phyloP scores from a whole-genome alignment of 768 basidiomycete species.

The Tricholoma furcatifolium region DNA sequence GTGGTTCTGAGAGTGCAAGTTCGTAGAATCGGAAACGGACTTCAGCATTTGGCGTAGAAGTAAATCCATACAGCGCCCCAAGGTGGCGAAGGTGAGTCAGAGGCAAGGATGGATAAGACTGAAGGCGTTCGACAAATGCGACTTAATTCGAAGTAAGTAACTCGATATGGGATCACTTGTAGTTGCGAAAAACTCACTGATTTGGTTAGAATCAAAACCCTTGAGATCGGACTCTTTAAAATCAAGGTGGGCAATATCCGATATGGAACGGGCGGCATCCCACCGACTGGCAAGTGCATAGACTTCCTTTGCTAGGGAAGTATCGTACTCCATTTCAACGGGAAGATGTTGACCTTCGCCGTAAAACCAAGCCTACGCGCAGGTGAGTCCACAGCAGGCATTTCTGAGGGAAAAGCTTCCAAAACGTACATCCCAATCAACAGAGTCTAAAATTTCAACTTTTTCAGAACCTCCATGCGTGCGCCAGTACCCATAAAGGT shows the following conservation, averaged over 20 bases:
- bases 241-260: constrained; percentile 41
- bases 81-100: constrained; percentile 57
- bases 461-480: constrained; percentile 59
- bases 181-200: constrained; percentile 40
- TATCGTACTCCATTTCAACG: constrained; percentile 73
- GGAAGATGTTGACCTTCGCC: constrained; percentile 78
- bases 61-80: constrained; percentile 47
- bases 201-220: constrained; percentile 73
- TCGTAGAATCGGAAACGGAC: constrained; percentile 78
- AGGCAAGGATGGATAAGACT: constrained; percentile 62
- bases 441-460: constrained; percentile 59
- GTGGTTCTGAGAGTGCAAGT: constrained; percentile 55
- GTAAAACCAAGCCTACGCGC: constrained; percentile 70
- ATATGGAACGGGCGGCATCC: constrained; percentile 57
- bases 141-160: constrained; percentile 37
- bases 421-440: constrained; percentile 81
- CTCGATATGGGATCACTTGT: neutral
- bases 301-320: constrained; percentile 64
- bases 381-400: neutral
- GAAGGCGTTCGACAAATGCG: constrained; percentile 81
- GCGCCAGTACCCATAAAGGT: constrained; percentile 71
- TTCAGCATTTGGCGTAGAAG: constrained; percentile 69
- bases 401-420: neutral
- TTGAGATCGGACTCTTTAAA: constrained; percentile 64
- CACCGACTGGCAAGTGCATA: constrained; percentile 73